These are phyloP conservation scores for Trametes elegans DNA, from an alignment of 768 basidiomycete species.

Conservation along the genomic window DNA sequence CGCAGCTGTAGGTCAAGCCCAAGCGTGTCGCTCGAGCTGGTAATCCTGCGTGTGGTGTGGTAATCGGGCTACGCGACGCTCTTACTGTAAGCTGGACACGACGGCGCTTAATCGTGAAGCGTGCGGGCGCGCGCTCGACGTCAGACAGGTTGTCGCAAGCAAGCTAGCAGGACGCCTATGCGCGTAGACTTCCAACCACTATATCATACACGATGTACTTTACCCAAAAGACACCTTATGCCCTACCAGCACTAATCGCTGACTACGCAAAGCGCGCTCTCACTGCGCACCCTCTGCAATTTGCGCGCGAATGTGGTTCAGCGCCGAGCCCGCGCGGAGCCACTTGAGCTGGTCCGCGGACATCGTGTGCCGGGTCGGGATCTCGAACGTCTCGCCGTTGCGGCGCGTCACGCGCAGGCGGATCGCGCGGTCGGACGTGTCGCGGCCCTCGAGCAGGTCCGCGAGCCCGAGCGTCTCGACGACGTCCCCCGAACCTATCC, in stretches of 20 bases:
- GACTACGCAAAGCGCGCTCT: no score
- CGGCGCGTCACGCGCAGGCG: slow-evolving; percentile 63
- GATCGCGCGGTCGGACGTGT: slow-evolving; percentile 40
- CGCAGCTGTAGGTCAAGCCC: no score
- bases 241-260: not conserved
- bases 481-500: slow-evolving; percentile 78
- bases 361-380: slow-evolving; percentile 86
- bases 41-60: no score
- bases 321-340: slow-evolving; percentile 83
- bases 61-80: no score
- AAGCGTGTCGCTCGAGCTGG: no score
- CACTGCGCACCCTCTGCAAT: slow-evolving; percentile 25
- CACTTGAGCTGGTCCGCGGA: slow-evolving; percentile 87
- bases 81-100: no score
- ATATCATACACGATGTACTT: not conserved
- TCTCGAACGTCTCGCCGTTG: slow-evolving; percentile 58
- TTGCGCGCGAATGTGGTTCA: slow-evolving; percentile 82
- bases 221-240: not conserved
- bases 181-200: no score
- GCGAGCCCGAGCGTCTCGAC: slow-evolving; percentile 84
- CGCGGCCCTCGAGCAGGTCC: slow-evolving; percentile 48
- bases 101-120: no score
- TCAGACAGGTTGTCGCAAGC: no score
- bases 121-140: no score
- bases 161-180: no score